These are phyloP conservation scores for Porphyrellus cyaneotinctus DNA, from an alignment of 768 basidiomycete genomes.

Conservation along the genomic window DNA sequence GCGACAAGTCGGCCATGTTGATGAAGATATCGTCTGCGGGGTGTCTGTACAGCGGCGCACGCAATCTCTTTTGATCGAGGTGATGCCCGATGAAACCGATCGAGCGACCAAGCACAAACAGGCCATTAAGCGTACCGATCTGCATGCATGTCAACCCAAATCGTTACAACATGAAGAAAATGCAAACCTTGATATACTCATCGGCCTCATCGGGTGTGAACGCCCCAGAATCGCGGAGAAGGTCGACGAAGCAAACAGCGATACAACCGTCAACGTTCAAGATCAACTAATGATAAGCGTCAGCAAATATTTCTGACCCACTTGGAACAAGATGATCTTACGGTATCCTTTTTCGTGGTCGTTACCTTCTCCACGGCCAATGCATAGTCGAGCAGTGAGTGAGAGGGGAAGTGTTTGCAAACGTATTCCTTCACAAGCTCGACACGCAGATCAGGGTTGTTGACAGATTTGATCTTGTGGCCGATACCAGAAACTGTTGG, in stretches of 20 bases:
- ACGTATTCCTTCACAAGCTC: conserved; percentile 96
- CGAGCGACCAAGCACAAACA: conserved; percentile 95
- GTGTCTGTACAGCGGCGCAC: conserved; percentile 90
- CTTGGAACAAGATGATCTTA: conserved; percentile 22
- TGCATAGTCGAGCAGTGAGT: conserved; percentile 89
- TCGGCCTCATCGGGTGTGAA: conserved; percentile 95
- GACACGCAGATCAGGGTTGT: conserved; percentile 91
- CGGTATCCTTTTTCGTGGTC: conserved; percentile 95
- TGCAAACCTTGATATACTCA: conserved; percentile 82
- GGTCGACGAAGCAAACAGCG: conserved; percentile 94
- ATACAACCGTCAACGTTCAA: conserved; percentile 96
- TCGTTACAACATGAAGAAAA: background rate
- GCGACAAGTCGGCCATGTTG: conserved; percentile 83
- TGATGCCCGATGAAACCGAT: conserved; percentile 98
- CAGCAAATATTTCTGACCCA: background rate
- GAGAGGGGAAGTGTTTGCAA: conserved; percentile 91
- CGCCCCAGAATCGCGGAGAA: conserved; percentile 86
- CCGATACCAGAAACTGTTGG: conserved; percentile 88
- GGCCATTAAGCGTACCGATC: conserved; percentile 91
- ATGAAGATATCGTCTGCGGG: conserved; percentile 96
- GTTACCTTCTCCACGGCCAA: conserved; percentile 97
- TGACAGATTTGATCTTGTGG: conserved; percentile 99
- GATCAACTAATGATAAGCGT: conserved; percentile 57
- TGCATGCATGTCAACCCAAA: conserved; percentile 10
- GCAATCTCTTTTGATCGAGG: conserved; percentile 93